Evolutionary conservation across 148 eudicot species (phyloP), one percentile per base, ranked within the genome.

Genomic region (Silene latifolia): DNA sequence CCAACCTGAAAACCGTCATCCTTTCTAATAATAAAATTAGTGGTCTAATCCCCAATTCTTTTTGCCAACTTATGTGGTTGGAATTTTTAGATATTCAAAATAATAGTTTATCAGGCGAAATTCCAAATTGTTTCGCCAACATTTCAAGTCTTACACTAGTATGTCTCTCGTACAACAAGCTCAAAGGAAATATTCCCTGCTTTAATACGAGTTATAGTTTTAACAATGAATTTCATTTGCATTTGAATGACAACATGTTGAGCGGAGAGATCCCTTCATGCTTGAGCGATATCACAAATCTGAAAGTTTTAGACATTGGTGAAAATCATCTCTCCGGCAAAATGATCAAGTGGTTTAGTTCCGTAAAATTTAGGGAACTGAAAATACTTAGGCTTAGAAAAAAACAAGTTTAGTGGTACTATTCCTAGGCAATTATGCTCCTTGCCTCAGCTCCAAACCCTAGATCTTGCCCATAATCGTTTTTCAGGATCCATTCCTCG

Each of bases 151-250:
- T 68, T 67, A 19, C 25, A 17, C 53, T 63, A 0, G 18, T 76
- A 57, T 8, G 58, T 23, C 58, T 78, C 4, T 78, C 72, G 4
- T 78, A 24, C 67, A 78, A 72, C 77, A 72, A 66, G 62, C 67
- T 81, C 25, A n/a, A 18, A 4, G 83, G 80, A 51, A 17, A 13
- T 23, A 67, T 81, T 32, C 83, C 80, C 5, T 15, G 54, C 35
- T 81, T 65, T 47, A 10, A 63, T 7, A 58, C n/a, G n/a, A n/a
- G n/a, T n/a, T n/a, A 71, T 12, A 47, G 11, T 8, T 1, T 3
- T 3, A 27, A 27, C 3, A 47, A 3, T 0, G 51, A 1, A 46
- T 6, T 10, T 47, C 0, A 1, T 27, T 27, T 27, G 29, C 29
- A 27, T 27, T 27, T 27, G 29, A 27, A 27, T 27, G 29, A 27